Percentiles rank a stretch among this genome's conserved stretches.
Evolutionary conservation across 2,329 filamentous ascomycete genomes (phyloP).

Genomic region (Penicillium sp.): DNA sequence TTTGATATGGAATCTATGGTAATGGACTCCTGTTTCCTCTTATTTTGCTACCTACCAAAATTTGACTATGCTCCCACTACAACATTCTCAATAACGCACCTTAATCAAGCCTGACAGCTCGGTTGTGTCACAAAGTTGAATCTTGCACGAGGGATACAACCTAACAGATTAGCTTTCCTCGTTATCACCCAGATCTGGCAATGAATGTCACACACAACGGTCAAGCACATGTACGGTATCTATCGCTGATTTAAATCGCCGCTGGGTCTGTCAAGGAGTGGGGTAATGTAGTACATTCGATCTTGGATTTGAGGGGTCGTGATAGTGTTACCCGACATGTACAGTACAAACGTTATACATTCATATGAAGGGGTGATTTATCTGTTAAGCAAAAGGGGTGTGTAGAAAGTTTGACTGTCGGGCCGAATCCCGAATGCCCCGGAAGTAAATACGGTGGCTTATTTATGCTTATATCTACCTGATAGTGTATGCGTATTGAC

Average conservation of each 20-base stretch:
- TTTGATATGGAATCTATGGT: too few relatives aligned
- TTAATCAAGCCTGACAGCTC: neutral
- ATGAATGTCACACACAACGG: neutral
- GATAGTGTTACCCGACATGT: too few relatives aligned
- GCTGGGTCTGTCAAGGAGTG: neutral
- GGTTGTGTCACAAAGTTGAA: neutral
- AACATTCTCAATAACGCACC: too few relatives aligned
- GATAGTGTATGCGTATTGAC: neutral
- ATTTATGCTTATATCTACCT: neutral
- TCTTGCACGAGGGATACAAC: neutral
- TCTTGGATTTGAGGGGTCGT: too few relatives aligned
- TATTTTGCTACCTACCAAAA: neutral
- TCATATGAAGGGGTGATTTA: neutral
- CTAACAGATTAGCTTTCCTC: neutral
- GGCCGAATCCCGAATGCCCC: neutral
- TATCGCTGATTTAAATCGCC: neutral
- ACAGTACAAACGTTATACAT: too few relatives aligned
- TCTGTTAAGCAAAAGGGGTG: neutral
- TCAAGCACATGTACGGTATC: neutral
- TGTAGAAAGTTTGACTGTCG: neutral
- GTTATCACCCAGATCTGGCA: neutral
- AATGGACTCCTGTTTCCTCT: too few relatives aligned
- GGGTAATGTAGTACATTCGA: neutral
- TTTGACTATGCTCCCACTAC: too few relatives aligned
- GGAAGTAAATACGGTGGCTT: neutral